phyloP scores from a whole-genome alignment of 2,329 filamentous ascomycete genomes.

The Paramyrothecium sp. region DNA sequence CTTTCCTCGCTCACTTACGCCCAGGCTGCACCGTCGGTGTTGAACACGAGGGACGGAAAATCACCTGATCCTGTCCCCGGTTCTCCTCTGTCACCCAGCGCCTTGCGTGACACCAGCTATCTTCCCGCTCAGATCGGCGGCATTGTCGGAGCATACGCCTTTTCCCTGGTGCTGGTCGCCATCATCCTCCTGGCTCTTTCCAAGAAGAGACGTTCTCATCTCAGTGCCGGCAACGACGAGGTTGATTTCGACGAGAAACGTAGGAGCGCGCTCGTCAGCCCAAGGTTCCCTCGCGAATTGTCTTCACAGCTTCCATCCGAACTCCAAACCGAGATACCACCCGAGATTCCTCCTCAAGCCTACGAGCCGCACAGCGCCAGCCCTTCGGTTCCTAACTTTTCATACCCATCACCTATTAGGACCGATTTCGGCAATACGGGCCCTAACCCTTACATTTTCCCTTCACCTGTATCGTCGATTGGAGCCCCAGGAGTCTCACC shows the following conservation, averaged over 20 bases:
- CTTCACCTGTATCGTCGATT: constrained; percentile 45
- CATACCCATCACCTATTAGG: constrained; percentile 45
- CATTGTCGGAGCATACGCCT: constrained; percentile 79
- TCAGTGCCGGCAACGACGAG: constrained; percentile 52
- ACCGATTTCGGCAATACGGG: constrained; percentile 22
- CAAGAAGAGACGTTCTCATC: constrained; percentile 51
- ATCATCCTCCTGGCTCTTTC: constrained; percentile 61
- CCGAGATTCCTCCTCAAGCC: neutral
- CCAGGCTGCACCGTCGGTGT: constrained; percentile 23
- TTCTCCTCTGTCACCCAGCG: constrained; percentile 55
- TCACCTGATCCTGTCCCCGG: constrained; percentile 60
- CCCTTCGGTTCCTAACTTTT: constrained; percentile 44
- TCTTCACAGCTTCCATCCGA: constrained; percentile 10
- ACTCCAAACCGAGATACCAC: neutral
- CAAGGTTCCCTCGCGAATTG: constrained; percentile 16
- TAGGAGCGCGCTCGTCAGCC: constrained; percentile 17
- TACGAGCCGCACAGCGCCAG: constrained; percentile 10
- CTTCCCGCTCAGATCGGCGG: constrained; percentile 81
- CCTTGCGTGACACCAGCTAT: constrained; percentile 59
- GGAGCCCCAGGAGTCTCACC: constrained; percentile 59
- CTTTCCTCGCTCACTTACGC: constrained; percentile 25
- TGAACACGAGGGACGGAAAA: constrained; percentile 25
- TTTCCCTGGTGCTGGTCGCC: constrained; percentile 73
- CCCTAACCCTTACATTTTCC: constrained; percentile 41
- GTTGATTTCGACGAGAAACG: constrained; percentile 37